These are phyloP conservation scores for Boletus rex-veris DNA, from an alignment of 768 basidiomycete genomes.

Conservation along the genomic window DNA sequence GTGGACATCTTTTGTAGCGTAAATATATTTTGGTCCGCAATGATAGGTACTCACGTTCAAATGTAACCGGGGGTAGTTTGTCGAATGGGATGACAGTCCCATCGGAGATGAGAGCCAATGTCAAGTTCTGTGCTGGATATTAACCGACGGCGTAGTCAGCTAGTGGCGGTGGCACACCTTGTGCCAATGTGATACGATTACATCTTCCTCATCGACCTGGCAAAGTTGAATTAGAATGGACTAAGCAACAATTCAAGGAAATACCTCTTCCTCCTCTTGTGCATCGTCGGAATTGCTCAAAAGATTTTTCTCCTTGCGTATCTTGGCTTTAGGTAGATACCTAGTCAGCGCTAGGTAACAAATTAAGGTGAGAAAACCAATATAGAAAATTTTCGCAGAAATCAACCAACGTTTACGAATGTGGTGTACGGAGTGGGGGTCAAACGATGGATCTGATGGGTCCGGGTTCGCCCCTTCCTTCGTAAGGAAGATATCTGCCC, in stretches of 20 bases:
- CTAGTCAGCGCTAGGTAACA: constrained; percentile 68
- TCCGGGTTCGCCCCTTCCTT: constrained; percentile 64
- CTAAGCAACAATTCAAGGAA: constrained; percentile 5
- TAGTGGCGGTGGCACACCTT: constrained; percentile 39
- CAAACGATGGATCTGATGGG: constrained; percentile 52
- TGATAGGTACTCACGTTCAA: constrained; percentile 50
- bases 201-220: constrained; percentile 41
- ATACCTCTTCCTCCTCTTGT: constrained; percentile 49
- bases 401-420: constrained; percentile 63
- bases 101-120: constrained; percentile 81
- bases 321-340: constrained; percentile 69
- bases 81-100: constrained; percentile 48
- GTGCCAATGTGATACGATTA: constrained; percentile 84
- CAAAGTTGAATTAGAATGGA: constrained; percentile 6
- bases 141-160: constrained; percentile 2
- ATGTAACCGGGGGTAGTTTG: constrained; percentile 55
- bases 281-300: constrained; percentile 43
- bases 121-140: constrained; percentile 62
- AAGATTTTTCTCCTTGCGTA: constrained; percentile 81
- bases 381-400: neutral
- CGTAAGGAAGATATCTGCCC: constrained; percentile 78
- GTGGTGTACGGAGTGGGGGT: constrained; percentile 59
- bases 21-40: constrained; percentile 2
- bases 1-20: constrained; percentile 52
- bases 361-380: constrained; percentile 2